Conservation (phyloP, 768 basidiomycete species). For the Rhizopogon roseolus region DNA sequence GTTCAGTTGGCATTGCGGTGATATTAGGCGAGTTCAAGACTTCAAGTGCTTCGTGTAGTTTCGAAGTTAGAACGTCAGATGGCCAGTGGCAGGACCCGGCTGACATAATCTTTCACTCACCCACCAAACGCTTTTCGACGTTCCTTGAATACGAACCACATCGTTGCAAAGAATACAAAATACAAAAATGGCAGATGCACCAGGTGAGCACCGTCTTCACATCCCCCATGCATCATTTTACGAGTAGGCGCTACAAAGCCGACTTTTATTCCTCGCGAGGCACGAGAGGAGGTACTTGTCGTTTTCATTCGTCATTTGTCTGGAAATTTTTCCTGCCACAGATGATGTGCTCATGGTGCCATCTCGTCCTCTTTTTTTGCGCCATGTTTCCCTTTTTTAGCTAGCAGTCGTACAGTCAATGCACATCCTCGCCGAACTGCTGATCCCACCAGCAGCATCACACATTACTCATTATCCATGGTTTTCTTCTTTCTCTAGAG, state of each 20-base stretch:
- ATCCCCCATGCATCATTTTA: constrained; percentile 17
- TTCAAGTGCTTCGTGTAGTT: background rate
- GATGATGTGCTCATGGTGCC: constrained; percentile 64
- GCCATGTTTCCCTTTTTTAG: constrained; percentile 51
- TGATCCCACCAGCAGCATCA: constrained; percentile 34
- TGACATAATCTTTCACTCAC: constrained; percentile 20
- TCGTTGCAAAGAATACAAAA: constrained; percentile 10
- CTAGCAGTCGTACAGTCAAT: constrained; percentile 51
- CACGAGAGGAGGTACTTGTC: constrained; percentile 32
- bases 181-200: constrained; percentile 43
- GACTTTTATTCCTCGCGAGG: constrained; percentile 25
- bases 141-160: constrained; percentile 20
- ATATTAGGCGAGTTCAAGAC: constrained; percentile 9
- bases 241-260: constrained; percentile 21
- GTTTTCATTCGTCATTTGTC: constrained; percentile 29
- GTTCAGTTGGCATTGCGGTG: constrained; percentile 62
- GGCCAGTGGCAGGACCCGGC: constrained; percentile 18
- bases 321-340: constrained; percentile 35
- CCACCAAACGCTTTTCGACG: background rate
- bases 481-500: constrained; percentile 44
- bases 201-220: constrained; percentile 41
- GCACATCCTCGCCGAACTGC: constrained; percentile 37
- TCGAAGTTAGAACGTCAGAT: too few species aligned
- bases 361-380: constrained; percentile 26
- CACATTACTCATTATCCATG: constrained; percentile 48